These are phyloP conservation scores for Quercus parvula DNA, from an alignment of 306 rosid species.

Conservation along the genomic window DNA sequence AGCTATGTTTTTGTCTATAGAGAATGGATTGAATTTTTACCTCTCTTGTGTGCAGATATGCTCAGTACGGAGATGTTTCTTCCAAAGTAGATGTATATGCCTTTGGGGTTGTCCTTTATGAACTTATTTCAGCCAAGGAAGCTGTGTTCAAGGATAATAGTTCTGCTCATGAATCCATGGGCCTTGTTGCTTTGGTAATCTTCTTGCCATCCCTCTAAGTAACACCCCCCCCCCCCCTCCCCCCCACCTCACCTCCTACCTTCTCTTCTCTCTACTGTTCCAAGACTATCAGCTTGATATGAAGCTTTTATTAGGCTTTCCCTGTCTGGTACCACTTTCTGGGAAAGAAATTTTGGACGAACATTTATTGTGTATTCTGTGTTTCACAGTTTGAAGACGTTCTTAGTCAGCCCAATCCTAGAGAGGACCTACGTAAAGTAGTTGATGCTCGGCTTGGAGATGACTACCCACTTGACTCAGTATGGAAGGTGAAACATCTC, in stretches of 20 bases:
- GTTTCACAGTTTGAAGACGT: constrained; percentile 74
- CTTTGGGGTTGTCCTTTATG: constrained; percentile 87
- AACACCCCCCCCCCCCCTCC: background rate
- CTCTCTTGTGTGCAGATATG: constrained; percentile 52
- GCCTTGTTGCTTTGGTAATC: constrained; percentile 70
- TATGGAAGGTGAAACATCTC: constrained; percentile 61
- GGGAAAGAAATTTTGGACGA: background rate
- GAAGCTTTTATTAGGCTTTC: background rate
- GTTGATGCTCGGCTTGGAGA: constrained; percentile 77
- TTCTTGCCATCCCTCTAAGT: constrained; percentile 7
- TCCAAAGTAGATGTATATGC: constrained; percentile 87
- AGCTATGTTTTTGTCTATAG: background rate
- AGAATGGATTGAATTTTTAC: constrained; percentile 15
- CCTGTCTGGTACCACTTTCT: background rate
- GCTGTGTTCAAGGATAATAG: constrained; percentile 50
- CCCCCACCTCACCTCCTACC: background rate
- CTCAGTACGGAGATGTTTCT: constrained; percentile 80
- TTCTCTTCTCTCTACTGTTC: background rate
- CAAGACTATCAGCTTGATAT: background rate
- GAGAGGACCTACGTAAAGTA: constrained; percentile 52
- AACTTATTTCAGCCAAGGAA: constrained; percentile 87
- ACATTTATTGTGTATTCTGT: background rate
- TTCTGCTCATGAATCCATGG: constrained; percentile 54
- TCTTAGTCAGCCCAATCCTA: constrained; percentile 46
- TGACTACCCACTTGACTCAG: constrained; percentile 65